A percentile compares a stretch with the other conserved stretches of the same genome.
Conservation (phyloP, 768 basidiomycete species). For the Hypsizygus marmoreus region DNA sequence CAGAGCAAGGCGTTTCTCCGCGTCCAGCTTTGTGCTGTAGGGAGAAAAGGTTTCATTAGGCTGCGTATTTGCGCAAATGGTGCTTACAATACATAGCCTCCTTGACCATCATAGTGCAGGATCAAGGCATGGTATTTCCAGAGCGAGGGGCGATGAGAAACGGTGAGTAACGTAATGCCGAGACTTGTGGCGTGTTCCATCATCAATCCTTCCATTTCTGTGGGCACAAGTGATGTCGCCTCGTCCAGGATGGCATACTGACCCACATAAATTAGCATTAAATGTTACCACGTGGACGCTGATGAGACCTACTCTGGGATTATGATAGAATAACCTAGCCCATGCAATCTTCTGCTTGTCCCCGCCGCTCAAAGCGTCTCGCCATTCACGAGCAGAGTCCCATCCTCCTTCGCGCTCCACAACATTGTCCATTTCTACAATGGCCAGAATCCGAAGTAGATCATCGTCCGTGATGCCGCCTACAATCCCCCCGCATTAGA, state of each 20-base stretch:
- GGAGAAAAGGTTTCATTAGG: conserved; percentile 5
- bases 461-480: conserved; percentile 77
- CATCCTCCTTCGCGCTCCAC: conserved; percentile 97
- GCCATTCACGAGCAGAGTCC: conserved; percentile 89
- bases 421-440: conserved; percentile 83
- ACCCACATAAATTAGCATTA: too few relatives aligned
- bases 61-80: neutral
- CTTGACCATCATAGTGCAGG: conserved; percentile 91
- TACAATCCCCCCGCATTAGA: conserved; percentile 21
- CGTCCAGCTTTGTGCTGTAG: conserved; percentile 81
- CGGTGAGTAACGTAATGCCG: conserved; percentile 91
- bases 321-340: conserved; percentile 95
- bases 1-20: conserved; percentile 84
- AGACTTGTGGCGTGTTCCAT: conserved; percentile 88
- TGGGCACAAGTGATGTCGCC: conserved; percentile 91
- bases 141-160: conserved; percentile 91
- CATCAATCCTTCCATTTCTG: conserved; percentile 91
- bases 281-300: too few relatives aligned
- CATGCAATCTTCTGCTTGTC: conserved; percentile 98
- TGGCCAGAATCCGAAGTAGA: conserved; percentile 66
- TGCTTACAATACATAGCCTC: conserved; percentile 91
- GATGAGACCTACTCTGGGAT: conserved; percentile 76
- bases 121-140: conserved; percentile 93
- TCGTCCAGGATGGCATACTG: conserved; percentile 97
- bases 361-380: conserved; percentile 89